Percentiles rank a stretch among this genome's conserved stretches.
Evolutionary conservation across 805 yeast genomes (phyloP).

Genomic region (Lachancea nothofagi): DNA sequence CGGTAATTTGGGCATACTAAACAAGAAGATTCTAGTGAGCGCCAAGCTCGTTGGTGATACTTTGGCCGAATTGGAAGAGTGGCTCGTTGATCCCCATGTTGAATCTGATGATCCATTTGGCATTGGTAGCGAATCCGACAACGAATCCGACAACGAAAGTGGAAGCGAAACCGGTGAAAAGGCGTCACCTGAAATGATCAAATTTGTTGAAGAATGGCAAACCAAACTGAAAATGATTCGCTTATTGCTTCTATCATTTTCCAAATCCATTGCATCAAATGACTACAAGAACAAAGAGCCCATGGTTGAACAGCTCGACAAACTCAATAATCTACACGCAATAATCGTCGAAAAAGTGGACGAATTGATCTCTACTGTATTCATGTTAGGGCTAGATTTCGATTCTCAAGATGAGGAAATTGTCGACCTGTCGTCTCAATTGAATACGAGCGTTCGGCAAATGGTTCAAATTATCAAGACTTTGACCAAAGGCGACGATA

Average conservation of each 20-base stretch:
- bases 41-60: slow-evolving; percentile 52
- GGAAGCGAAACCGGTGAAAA: slow-evolving; percentile 31
- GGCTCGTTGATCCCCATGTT: slow-evolving; percentile 57
- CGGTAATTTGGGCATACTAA: slow-evolving; percentile 53
- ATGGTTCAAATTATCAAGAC: slow-evolving; percentile 38
- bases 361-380: slow-evolving; percentile 51
- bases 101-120: slow-evolving; percentile 48
- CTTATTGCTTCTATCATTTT: slow-evolving; percentile 51
- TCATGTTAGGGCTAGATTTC: slow-evolving; percentile 34
- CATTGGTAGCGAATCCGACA: slow-evolving; percentile 15
- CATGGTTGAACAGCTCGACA: slow-evolving; percentile 43
- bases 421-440: slow-evolving; percentile 20
- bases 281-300: slow-evolving; percentile 21
- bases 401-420: slow-evolving; percentile 38
- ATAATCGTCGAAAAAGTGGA: slow-evolving; percentile 46
- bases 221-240: slow-evolving; percentile 44
- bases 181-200: slow-evolving; percentile 27
- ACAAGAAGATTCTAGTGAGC: slow-evolving; percentile 35
- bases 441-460: slow-evolving; percentile 23
- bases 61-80: slow-evolving; percentile 59
- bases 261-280: slow-evolving; percentile 49
- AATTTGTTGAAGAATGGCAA: slow-evolving; percentile 45
- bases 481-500: slow-evolving; percentile 45
- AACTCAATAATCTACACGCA: slow-evolving; percentile 40
- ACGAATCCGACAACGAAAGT: slow-evolving; percentile 31